A percentile compares a stretch with the other conserved stretches of the same genome.
These are phyloP conservation scores for Adansonia gregorii DNA, from an alignment of 441 rosid genomes.

Conservation along the genomic window DNA sequence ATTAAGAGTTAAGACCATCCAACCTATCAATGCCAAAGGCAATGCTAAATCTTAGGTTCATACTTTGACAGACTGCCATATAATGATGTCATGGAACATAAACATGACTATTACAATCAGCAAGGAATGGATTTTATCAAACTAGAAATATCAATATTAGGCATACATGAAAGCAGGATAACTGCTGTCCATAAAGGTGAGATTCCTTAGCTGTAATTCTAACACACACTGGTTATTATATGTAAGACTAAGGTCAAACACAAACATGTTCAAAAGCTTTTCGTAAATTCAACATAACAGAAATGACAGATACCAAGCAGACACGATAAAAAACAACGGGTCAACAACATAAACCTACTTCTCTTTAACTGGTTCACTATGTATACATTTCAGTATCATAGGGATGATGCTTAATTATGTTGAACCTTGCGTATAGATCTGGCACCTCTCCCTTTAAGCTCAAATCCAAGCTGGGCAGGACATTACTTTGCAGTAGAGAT, in stretches of 20 bases:
- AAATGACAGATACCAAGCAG: background rate
- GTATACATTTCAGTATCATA: constrained; percentile 68
- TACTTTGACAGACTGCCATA: background rate
- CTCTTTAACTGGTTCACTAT: constrained; percentile 32
- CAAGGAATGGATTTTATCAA: background rate
- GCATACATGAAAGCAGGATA: background rate
- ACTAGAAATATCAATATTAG: background rate
- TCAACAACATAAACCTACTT: background rate
- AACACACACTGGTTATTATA: background rate
- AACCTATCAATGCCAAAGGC: background rate
- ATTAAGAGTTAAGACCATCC: background rate
- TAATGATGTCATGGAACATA: background rate
- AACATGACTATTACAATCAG: background rate
- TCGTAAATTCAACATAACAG: constrained; percentile 6
- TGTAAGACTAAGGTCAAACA: background rate
- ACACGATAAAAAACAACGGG: too few relatives aligned
- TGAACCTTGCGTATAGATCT: constrained; percentile 39
- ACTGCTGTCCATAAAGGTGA: background rate
- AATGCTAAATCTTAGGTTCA: background rate
- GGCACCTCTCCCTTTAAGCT: constrained; percentile 40
- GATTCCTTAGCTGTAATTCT: background rate
- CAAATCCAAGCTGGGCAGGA: constrained; percentile 50
- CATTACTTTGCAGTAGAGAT: constrained; percentile 53
- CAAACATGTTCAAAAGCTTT: constrained; percentile 9
- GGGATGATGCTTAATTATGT: constrained; percentile 46